A percentile compares a stretch with the other conserved stretches of the same genome.
Conservation (phyloP, 2,329 filamentous ascomycete genomes). For the Trichoderma sp. region DNA sequence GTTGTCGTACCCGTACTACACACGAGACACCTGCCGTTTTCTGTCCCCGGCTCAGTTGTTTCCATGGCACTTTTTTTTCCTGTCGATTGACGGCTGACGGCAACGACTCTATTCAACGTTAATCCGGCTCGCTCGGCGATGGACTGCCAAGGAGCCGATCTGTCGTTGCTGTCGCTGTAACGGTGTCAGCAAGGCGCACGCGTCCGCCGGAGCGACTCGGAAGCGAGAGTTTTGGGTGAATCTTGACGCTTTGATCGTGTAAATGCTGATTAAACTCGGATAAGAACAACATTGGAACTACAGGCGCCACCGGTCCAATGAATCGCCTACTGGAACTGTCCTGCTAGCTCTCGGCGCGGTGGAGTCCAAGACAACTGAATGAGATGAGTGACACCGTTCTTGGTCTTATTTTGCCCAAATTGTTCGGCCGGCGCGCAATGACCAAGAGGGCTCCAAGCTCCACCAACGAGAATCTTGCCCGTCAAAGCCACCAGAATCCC, state of each 20-base stretch:
- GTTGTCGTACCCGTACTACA: not conserved
- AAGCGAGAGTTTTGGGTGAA: not conserved
- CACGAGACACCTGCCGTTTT: conserved; percentile 10
- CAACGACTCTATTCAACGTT: not conserved
- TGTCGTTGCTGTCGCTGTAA: not conserved
- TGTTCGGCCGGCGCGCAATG: not conserved
- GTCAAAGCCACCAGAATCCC: conserved; percentile 22
- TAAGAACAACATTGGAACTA: not conserved
- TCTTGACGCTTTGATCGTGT: not conserved
- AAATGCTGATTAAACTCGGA: conserved; percentile 12
- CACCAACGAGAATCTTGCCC: conserved; percentile 16
- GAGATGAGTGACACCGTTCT: not conserved
- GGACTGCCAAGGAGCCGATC: conserved; percentile 9
- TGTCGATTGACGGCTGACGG: not conserved
- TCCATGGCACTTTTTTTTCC: not conserved
- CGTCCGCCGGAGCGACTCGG: conserved; percentile 2
- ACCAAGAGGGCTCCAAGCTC: not conserved
- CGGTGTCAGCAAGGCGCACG: conserved; percentile 14
- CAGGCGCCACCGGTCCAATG: not conserved
- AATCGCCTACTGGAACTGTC: not conserved
- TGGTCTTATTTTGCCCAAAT: not conserved
- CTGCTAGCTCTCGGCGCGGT: not conserved
- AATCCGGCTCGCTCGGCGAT: conserved; percentile 16
- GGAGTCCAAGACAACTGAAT: not conserved
- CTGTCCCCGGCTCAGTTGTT: not conserved